A percentile compares a stretch with the other conserved stretches of the same genome.
phyloP scores from a whole-genome alignment of 116 monocot species.

The Thalassia testudinum region DNA sequence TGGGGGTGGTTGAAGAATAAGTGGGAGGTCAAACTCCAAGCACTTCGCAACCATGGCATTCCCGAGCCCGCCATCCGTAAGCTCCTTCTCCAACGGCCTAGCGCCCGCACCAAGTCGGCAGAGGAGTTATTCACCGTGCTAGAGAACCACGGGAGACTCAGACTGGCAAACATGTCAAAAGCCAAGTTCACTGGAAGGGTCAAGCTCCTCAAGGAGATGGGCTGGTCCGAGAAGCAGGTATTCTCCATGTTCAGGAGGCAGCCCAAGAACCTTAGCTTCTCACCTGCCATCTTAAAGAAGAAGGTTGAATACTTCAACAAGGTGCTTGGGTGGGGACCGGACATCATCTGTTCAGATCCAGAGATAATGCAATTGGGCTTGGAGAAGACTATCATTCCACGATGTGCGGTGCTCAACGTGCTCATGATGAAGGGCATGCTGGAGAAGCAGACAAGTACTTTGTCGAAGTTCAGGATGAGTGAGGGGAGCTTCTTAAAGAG shows the following conservation, averaged over 20 bases:
- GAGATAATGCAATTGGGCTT: slow-evolving; percentile 12
- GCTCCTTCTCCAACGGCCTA: too few species aligned
- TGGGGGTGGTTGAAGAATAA: too few species aligned
- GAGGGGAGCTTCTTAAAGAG: slow-evolving; percentile 5
- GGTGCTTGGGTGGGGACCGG: slow-evolving; percentile 11
- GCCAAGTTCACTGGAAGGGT: too few species aligned
- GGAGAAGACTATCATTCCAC: slow-evolving; percentile 18
- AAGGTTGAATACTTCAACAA: slow-evolving; percentile 16
- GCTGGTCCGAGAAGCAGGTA: slow-evolving; percentile 9
- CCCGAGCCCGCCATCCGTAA: too few species aligned
- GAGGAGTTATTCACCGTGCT: too few species aligned
- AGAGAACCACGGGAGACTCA: too few species aligned
- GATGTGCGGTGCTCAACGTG: slow-evolving; percentile 14
- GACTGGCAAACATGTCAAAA: too few species aligned
- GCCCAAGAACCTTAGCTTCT: slow-evolving; percentile 19
- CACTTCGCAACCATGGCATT: too few species aligned
- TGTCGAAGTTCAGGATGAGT: not conserved
- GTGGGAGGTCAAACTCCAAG: too few species aligned
- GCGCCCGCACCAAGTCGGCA: too few species aligned
- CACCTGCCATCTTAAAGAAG: slow-evolving; percentile 14
- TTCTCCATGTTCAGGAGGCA: slow-evolving; percentile 12
- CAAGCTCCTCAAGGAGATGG: slow-evolving; percentile 18
- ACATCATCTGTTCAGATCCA: slow-evolving; percentile 1
- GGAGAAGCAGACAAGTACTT: not conserved
- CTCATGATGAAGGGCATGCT: slow-evolving; percentile 14